Evolutionary conservation across 2,329 filamentous ascomycete species (phyloP).

Genomic region (Helotiales sp.): DNA sequence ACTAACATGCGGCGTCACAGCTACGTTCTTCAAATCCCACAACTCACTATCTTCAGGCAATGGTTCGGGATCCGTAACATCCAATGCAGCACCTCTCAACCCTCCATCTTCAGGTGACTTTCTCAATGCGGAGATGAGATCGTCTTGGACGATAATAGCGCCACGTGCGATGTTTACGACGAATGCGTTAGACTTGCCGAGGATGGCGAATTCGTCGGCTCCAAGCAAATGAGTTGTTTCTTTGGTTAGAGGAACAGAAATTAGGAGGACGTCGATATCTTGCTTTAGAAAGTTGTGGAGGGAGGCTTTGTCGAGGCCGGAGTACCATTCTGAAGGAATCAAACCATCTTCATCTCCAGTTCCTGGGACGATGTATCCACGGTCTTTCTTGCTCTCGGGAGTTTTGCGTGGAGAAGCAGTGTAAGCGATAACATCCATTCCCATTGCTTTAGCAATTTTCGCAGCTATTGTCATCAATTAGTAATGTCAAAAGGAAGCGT

Average conservation of each 20-base stretch:
- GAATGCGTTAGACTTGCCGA: conserved; percentile 46
- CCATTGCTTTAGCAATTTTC: conserved; percentile 53
- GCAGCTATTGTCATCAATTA: conserved; percentile 34
- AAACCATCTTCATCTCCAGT: conserved; percentile 45
- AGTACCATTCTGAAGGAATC: conserved; percentile 39
- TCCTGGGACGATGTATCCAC: conserved; percentile 62
- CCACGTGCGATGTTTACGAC: conserved; percentile 66
- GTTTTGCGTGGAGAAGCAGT: conserved; percentile 61
- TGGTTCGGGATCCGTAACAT: conserved; percentile 70
- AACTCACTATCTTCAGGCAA: conserved; percentile 58
- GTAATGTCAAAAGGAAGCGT: neutral
- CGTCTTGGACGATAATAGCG: conserved; percentile 59
- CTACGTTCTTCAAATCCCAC: conserved; percentile 62
- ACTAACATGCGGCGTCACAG: conserved; percentile 66
- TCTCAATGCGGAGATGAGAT: conserved; percentile 54
- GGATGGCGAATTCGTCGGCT: conserved; percentile 38
- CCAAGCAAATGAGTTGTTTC: conserved; percentile 42
- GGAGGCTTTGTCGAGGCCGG: conserved; percentile 33
- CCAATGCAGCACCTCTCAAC: conserved; percentile 61
- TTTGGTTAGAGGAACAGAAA: conserved; percentile 39
- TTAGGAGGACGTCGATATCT: conserved; percentile 39
- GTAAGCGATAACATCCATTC: conserved; percentile 65
- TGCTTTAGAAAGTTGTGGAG: conserved; percentile 38
- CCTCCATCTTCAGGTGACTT: conserved; percentile 40
- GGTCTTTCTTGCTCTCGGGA: conserved; percentile 55